Conservation (phyloP, 2,329 filamentous ascomycete species). For the Xylaria hypoxylon region DNA sequence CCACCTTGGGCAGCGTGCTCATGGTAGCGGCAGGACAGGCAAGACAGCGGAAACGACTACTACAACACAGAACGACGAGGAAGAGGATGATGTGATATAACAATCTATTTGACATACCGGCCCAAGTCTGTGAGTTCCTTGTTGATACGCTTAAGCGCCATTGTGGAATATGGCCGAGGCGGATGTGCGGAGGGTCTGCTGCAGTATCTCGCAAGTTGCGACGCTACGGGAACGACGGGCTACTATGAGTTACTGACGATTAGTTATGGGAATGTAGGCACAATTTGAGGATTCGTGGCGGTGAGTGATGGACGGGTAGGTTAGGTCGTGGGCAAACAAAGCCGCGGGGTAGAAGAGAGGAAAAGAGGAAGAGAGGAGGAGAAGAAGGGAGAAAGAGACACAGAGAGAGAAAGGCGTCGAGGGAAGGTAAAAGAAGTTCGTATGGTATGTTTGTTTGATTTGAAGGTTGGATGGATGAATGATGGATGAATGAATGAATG, state of each 20-base stretch:
- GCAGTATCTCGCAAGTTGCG: conserved; percentile 39
- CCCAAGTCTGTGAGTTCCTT: conserved; percentile 92
- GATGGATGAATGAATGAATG: too few relatives aligned
- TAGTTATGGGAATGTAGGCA: conserved; percentile 47
- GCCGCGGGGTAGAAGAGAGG: conserved; percentile 3
- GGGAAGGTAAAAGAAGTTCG: too few relatives aligned
- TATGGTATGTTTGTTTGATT: too few relatives aligned
- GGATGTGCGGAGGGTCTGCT: conserved; percentile 31
- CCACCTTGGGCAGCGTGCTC: conserved; percentile 45
- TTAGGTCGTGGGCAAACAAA: too few relatives aligned
- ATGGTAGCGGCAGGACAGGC: conserved; percentile 24
- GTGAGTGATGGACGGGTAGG: too few relatives aligned
- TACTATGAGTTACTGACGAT: conserved; percentile 47
- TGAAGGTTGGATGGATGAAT: too few relatives aligned
- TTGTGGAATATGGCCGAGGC: conserved; percentile 55
- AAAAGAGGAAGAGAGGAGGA: conserved; percentile 20
- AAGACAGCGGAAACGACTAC: conserved; percentile 37
- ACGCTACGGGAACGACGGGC: conserved; percentile 31
- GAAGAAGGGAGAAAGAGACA: conserved; percentile 28
- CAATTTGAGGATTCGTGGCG: conserved; percentile 26
- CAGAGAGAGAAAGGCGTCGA: not conserved
- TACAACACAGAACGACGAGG: conserved; percentile 17
- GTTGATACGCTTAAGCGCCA: conserved; percentile 95
- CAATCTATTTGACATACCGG: conserved; percentile 69
- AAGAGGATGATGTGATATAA: not conserved